Base-by-base conservation (phyloP, 768 basidiomycete genomes). In the Exsudoporus frostii region DNA sequence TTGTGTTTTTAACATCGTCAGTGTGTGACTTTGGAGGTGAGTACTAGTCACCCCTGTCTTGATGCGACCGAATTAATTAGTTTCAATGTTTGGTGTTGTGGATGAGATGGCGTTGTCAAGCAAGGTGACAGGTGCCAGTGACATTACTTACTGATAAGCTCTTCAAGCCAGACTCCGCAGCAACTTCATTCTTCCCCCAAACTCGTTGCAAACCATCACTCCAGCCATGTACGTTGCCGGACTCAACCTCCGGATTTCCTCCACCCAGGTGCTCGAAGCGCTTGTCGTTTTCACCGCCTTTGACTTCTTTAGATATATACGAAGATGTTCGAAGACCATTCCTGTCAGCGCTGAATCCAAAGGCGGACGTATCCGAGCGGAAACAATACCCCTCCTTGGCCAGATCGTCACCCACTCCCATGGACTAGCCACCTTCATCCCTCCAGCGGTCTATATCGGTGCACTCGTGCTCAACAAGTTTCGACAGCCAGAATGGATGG, bases 401-500 rank as follows among this genome's bases (percentile, higher is more conserved):
- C 54, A 50, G 51, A 32, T 67, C 41, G 24, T 66, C 36, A 64
- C 64, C 13, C 53, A 55, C 1, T 45, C 66, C 24, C 65, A 65
- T 9, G 39, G 25, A 7, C 14, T 57, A 0, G 60, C 58, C 7
- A 14, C 44, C 29, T 33, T 59, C 24, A 5, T 56, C 38, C 50
- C 63, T 8, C 65, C 67, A 3, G 24, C 49, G 4, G 45, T 62
- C 7, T 70, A 67, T 20, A 40, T 65, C 34, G 51, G 47, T n/a
- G 54, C 50, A 10, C 49, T 70, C 32, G 54, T 53, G 3, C 25
- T 58, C 25, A 65, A 66, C 39, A 25, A 55, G 10, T 37, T 71
- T 25, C 50, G 56, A 20, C 65, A 68, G 50, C 68, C 66, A 9
- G 48, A 45, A 15, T 72, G 69, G 69, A 57, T 68, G 47, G 9